Evolutionary conservation across 169 alveolate genomes (phyloP), one percentile per base, ranked within the genome.

Genomic region (Plasmodium billcollinsi): DNA sequence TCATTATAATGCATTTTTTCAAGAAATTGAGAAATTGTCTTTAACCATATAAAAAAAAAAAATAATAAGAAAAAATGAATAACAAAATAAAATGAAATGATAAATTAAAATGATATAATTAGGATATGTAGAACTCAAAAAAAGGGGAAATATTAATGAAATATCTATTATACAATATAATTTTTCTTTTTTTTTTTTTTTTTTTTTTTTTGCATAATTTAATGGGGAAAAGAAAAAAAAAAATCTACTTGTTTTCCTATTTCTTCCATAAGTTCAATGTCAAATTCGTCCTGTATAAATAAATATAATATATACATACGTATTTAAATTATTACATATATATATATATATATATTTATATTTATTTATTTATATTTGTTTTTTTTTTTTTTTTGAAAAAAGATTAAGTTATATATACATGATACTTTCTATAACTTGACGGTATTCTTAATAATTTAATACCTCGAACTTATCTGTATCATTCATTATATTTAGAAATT

Each of bases 191-290:
- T 24, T 24, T 24, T 24, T 24, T 24, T 24, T 24, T 24, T 24
- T 24, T 24, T 24, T 65, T 50, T 33, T 7, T 33, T 52, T 7
- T 26, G 59, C 49, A 67, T 33, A 58, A 8, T 33, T 33, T 33
- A 33, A 33, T 33, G 6, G 43, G 43, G 43, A 33, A 33, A 33
- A 33, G 6, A 33, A 47, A 54, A 9, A 26, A 21, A 14, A 26
- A 18, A 63, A 74, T n/a, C 52, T 70, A 88, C 88, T 54, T 89
- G 91, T 73, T 85, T 89, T 26, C 93, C 95, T 73, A 93, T 93
- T 50, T 93, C 95, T 63, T 88, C 93, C 73, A 93, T 89, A n/a
- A 75, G 88, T 71, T 93, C 95, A 52, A 93, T 63, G 69, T 89
- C 94, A 65, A 88, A 93, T 75, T 93, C 95, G 15, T 88, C 90